phyloP scores from a whole-genome alignment of 164 flowering plant genomes.

The Tinospora cordifolia region DNA sequence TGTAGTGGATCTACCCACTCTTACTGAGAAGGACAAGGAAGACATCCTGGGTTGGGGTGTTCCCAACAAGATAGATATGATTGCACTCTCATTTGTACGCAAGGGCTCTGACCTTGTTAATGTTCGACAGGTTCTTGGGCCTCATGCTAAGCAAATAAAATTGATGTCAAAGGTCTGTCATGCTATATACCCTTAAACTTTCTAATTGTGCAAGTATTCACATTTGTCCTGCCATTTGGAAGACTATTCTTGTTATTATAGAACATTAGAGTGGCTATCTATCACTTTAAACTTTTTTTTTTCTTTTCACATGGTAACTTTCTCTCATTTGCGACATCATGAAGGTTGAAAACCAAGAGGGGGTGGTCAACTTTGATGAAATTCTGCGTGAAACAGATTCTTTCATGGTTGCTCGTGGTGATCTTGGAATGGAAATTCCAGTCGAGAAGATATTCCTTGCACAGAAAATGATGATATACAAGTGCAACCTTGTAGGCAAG shows the following conservation, averaged over 20 bases:
- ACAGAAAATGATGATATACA: slow-evolving; percentile 92
- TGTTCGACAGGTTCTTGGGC: slow-evolving; percentile 74
- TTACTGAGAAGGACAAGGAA: slow-evolving; percentile 82
- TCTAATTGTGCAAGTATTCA: background rate
- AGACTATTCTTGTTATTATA: background rate
- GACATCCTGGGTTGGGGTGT: slow-evolving; percentile 80
- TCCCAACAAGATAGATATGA: slow-evolving; percentile 81
- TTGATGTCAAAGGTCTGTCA: slow-evolving; percentile 71
- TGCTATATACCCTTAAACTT: background rate
- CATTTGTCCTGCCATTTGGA: no score
- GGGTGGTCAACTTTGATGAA: slow-evolving; percentile 80
- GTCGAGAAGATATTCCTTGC: slow-evolving; percentile 88
- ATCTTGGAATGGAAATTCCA: slow-evolving; percentile 91
- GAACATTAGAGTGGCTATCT: background rate
- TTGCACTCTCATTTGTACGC: slow-evolving; percentile 83
- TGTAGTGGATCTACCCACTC: slow-evolving; percentile 81
- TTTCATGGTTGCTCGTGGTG: slow-evolving; percentile 94
- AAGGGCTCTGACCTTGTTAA: slow-evolving; percentile 84
- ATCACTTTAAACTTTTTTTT: background rate
- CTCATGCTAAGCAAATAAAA: slow-evolving; percentile 60
- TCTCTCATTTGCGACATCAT: slow-evolving; percentile 6
- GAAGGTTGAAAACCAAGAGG: slow-evolving; percentile 87
- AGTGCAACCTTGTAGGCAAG: slow-evolving; percentile 75
- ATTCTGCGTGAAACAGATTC: slow-evolving; percentile 79
- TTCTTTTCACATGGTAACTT: background rate